phyloP scores from a whole-genome alignment of 108 stramenopile species.

The Nannochloropsis granulata region DNA sequence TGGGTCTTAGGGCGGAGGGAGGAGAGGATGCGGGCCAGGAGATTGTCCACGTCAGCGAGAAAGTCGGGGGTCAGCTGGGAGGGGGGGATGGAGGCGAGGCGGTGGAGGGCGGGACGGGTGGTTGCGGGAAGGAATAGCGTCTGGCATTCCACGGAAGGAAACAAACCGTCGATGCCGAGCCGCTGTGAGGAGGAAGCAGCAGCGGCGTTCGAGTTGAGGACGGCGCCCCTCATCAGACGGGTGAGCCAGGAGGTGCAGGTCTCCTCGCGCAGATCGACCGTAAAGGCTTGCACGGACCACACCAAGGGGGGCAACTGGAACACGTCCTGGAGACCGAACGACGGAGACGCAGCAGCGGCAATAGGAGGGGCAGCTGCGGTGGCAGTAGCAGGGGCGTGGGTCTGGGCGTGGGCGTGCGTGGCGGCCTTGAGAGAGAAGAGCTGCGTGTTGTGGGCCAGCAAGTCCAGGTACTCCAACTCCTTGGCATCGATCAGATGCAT shows the following conservation, averaged over 20 bases:
- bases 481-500: constrained; percentile 17
- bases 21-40: not conserved
- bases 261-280: not conserved
- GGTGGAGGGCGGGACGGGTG: not conserved
- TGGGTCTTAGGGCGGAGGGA: not conserved
- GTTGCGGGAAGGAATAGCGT: not conserved
- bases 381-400: not conserved
- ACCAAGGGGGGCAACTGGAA: not conserved
- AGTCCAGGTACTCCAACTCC: constrained; percentile 11
- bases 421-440: constrained; percentile 2
- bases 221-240: not conserved
- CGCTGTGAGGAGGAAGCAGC: not conserved
- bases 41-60: not conserved
- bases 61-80: not conserved
- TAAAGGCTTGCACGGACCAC: not conserved
- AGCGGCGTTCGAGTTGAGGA: not conserved
- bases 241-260: not conserved
- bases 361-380: not conserved
- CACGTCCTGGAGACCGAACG: not conserved
- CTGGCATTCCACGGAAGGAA: not conserved
- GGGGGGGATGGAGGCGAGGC: not conserved
- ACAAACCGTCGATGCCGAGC: not conserved
- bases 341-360: not conserved
- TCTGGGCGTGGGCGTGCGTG: not conserved
- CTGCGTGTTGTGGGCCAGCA: constrained; percentile 18